Conservation (phyloP, 768 basidiomycete genomes). For the Russula sp. region DNA sequence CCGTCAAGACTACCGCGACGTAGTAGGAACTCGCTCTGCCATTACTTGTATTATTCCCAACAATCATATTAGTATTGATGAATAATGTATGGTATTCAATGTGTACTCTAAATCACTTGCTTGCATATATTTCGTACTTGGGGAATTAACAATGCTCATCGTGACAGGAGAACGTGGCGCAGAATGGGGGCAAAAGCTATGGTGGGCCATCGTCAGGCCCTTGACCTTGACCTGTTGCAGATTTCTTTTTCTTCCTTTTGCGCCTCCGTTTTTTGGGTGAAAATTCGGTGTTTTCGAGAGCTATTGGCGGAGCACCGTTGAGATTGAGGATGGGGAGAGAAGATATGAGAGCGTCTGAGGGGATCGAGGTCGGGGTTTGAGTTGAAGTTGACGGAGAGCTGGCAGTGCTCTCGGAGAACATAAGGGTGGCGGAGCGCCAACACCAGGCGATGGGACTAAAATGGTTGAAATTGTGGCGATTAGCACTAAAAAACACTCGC, state of each 20-base stretch:
- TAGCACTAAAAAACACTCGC: background rate
- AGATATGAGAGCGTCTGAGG: background rate
- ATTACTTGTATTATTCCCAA: background rate
- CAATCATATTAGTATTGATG: background rate
- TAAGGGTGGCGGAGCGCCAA: background rate
- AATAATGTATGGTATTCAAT: slow-evolving; percentile 11
- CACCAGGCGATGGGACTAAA: background rate
- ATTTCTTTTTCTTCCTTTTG: slow-evolving; percentile 27
- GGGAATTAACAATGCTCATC: slow-evolving; percentile 7
- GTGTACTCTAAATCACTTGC: slow-evolving; percentile 21
- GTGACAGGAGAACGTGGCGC: background rate
- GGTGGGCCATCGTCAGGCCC: background rate
- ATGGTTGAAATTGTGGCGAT: background rate
- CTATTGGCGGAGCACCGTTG: slow-evolving; percentile 14
- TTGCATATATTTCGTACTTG: slow-evolving; percentile 10
- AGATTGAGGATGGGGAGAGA: slow-evolving; percentile 22
- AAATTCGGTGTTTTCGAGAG: background rate
- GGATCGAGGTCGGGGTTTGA: background rate
- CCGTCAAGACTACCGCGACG: slow-evolving; percentile 34
- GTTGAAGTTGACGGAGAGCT: background rate
- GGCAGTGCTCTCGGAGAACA: background rate
- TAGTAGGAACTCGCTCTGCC: slow-evolving; percentile 19
- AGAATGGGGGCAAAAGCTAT: background rate
- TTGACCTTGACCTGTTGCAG: background rate
- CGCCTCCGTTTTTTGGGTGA: slow-evolving; percentile 21